Conservation (phyloP, 352 stramenopile genomes). For the Thalassiosira hispida region DNA sequence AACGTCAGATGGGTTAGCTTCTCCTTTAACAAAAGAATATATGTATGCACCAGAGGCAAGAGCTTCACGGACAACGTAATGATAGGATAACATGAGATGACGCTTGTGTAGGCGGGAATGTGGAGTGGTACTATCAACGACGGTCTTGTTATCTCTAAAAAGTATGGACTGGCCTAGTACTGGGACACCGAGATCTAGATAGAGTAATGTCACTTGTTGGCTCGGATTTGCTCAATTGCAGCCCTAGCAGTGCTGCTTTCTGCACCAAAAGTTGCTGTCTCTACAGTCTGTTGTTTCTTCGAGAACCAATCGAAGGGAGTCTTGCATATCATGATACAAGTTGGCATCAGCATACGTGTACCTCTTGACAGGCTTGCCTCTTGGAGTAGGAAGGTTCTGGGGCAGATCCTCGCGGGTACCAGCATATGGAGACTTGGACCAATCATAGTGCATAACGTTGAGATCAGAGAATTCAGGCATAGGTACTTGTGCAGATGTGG, state of each 20-base stretch:
- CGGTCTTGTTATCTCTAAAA: too few species aligned
- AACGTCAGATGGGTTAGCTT: too few species aligned
- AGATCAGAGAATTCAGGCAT: neutral
- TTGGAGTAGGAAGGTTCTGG: neutral
- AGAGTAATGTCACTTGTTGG: neutral
- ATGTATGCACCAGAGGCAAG: slow-evolving; percentile 18
- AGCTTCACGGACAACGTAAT: slow-evolving; percentile 26
- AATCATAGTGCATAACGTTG: neutral
- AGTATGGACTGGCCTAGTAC: too few species aligned
- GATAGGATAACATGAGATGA: slow-evolving; percentile 29
- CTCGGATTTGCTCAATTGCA: neutral
- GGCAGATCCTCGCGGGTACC: neutral
- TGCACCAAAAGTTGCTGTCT: too few species aligned
- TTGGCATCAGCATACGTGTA: neutral
- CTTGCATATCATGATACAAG: neutral
- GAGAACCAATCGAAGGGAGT: neutral
- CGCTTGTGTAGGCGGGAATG: slow-evolving; percentile 33
- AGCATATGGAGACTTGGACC: neutral
- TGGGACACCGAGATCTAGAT: slow-evolving; percentile 14
- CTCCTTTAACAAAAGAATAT: too few species aligned
- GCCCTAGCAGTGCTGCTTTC: neutral
- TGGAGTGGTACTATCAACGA: slow-evolving; percentile 16
- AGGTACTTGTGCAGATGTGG: too few species aligned
- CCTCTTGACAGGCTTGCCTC: neutral
- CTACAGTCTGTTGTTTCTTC: too few species aligned